Evolutionary conservation across 2,329 filamentous ascomycete genomes (phyloP).

Genomic region (Aspergillus pseudoglaucus): DNA sequence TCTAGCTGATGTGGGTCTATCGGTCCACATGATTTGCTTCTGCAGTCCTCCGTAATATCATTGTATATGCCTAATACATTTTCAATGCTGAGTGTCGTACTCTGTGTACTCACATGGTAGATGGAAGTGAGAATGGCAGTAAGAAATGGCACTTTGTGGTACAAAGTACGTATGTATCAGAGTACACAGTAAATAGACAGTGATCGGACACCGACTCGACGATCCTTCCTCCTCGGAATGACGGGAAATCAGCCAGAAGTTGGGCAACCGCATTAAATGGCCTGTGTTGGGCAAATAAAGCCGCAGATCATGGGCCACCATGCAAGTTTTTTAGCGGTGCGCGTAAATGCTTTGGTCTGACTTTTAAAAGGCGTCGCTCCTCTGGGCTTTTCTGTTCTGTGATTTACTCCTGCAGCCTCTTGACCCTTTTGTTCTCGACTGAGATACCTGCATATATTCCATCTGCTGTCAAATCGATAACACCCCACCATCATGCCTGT

Average conservation of each 20-base stretch:
- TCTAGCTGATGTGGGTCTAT: too few relatives aligned
- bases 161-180: background rate
- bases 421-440: background rate
- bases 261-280: background rate
- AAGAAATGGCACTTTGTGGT: background rate
- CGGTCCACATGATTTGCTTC: background rate
- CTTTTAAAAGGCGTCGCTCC: background rate
- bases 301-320: too few relatives aligned
- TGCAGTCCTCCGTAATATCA: background rate
- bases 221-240: background rate
- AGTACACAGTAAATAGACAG: background rate
- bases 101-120: too few relatives aligned
- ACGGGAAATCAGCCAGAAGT: background rate
- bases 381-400: background rate
- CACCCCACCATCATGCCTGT: conserved; percentile 38
- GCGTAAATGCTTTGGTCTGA: background rate
- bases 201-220: background rate
- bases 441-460: background rate
- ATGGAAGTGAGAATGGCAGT: background rate
- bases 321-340: background rate
- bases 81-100: too few relatives aligned
- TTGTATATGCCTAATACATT: background rate
- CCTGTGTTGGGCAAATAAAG: background rate
- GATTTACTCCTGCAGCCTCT: background rate
- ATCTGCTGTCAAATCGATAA: background rate